Base-by-base conservation (phyloP, 768 basidiomycete species). In the Leucocoprinus sp. region DNA sequence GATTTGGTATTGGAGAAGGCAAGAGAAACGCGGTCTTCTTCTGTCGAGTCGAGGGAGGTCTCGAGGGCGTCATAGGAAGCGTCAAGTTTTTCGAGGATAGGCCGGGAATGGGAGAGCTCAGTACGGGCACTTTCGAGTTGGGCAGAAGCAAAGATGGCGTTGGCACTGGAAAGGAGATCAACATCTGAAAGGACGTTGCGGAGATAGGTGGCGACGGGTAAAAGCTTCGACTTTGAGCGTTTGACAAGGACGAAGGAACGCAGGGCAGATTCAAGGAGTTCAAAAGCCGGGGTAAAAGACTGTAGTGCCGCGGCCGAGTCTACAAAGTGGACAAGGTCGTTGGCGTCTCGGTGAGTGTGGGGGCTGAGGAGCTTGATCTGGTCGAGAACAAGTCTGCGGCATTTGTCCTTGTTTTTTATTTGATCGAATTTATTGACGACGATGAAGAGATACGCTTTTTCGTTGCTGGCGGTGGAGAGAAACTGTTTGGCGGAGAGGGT, bases 361-460 rank as follows among this genome's bases (percentile, higher is more conserved):
- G 96, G 95, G 57, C 86, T 91, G 54, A 98, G 76, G 54, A 86
- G 76, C 60, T 80, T 85, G 72, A 99, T 91, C 64, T 98, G 95
- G 49, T 98, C 93, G 21, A 96, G 75, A 36, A 99, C 85, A 24
- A 82, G 64, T 33, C 88, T 75, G 56, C 80, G 78, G 65, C 96
- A 98, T 63, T 90, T 84, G 39, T 85, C 88, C 69, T 97, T 96
- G 71, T 97, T 88, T 61, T 82, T 79, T 66, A 98, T 95, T 60
- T 90, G 85, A 56, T 91, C 92, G 61, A 83, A 99, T 62, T 93
- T 92, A 76, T 99, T 99, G 62, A 97, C 95, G 44, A 98, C 96
- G 60, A 98, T 86, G 71, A 99, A 99, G 39, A 99, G 69, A 60
- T 93, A 95, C 0, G 95, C 92, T 70, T 98, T 98, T 68, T 99